Base-by-base conservation (phyloP, 352 stramenopile species). In the Phytopythium delawarense region DNA sequence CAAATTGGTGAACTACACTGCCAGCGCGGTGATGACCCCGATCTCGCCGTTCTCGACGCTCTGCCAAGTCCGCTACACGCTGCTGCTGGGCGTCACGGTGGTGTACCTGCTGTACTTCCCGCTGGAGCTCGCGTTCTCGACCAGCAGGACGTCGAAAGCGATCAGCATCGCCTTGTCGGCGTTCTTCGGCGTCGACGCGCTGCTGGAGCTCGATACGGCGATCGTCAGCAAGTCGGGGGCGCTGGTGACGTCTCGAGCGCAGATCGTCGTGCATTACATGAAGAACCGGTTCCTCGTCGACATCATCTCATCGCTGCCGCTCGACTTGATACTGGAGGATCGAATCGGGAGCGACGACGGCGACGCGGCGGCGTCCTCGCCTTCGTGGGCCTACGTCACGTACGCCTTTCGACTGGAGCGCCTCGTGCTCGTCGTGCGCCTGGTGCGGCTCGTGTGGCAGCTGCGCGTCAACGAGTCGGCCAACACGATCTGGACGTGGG, bases 31-130 rank as follows among this genome's bases (percentile, higher is more conserved):
- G 18, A 1, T 21, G 7, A 65, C 37, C 2, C 74, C 77, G 0
- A 62, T 84, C 16, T 81, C 74, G 5, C 79, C 70, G 0, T 75
- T 68, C 28, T 80, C 74, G 0, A 69, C 39, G 0, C 32, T 75
- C 2, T 70, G 67, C 7, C 69, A 71, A 7, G 48, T 66, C 12
- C 70, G 77, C 8, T 65, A 71, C 5, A 37, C 50, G 0, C 12
- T 72, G 4, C 51, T 80, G 2, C n/a, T 78, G 37, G 9, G 75
- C 25, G 55, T 59, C 7, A 71, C 75, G 11, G 18, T 70, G 20
- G 45, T 63, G 37, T 76, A 84, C 35, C 50, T 75, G 0, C 39
- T 85, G 7, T 69, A 59, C 23, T 76, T 80, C 44, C 78, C 81
- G 0, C 25, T 84, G 23, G 56, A 66, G 1, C 61, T 74, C 3